Base-by-base conservation (phyloP, 345 rosid genomes). In the Brassica rapa region DNA sequence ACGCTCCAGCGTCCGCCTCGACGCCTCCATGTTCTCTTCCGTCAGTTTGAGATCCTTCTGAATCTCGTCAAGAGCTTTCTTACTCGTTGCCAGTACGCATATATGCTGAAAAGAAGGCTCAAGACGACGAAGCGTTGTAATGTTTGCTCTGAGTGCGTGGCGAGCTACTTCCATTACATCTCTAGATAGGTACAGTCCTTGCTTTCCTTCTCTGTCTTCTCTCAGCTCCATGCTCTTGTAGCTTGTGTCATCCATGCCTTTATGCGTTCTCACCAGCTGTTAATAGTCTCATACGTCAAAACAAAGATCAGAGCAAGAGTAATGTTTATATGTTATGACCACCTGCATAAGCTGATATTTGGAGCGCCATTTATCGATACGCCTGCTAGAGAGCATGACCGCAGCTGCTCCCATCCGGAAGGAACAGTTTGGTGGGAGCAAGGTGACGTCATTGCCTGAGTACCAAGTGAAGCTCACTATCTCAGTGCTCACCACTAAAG, bases 401-500 rank as follows among this genome's bases (percentile, higher is more conserved):
- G 97, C 94, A 2, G 92, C 88, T 5, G 89, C 91, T 11, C 92
- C 97, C 88, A 89, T 89, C 32, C 94, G 86, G 74, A 91, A 91
- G 76, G 84, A 87, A 76, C 91, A 88, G 49, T 90, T 92, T 24
- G 93, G 87, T 19, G 91, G 87, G 49, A 92, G 87, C 91, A 92
- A 85, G 19, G 83, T 82, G 8, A 37, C 27, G 0, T 86, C 85
- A 62, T 88, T 87, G 64, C 95, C 97, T 1, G 78, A 33, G 51
- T 89, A 92, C 92, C 89, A 88, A 9, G 89, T 83, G 76, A 55
- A 81, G 77, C 86, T 88, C 46, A 92, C 89, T 2, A 73, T 87
- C 76, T 92, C 92, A 0, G 93, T 86, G 82, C 91, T 90, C 53
- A 89, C 92, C 0, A 87, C 92, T 25, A 89, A 81, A 2, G 93